Base-by-base conservation (phyloP, 192 early-diverging fungal species). In the Podila epicladia region DNA sequence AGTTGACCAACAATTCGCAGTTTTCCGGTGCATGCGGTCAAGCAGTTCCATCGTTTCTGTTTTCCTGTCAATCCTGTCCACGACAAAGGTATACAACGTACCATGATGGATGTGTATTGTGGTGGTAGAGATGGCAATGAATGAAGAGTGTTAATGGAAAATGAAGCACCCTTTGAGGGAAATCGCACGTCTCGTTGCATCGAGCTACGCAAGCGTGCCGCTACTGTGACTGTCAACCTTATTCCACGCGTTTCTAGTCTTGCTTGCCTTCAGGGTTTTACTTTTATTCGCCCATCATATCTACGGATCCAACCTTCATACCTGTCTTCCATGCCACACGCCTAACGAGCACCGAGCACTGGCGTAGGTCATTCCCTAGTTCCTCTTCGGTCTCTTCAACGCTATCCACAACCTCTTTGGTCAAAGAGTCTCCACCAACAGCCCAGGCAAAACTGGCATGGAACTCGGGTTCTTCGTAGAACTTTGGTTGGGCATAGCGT, bases 401-500 rank as follows among this genome's bases (percentile, higher is more conserved):
- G n/a, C 51, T 37, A 0, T 69, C 19, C 1, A 69, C 66, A 24
- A 49, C 53, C n/a, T 64, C 12, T 24, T 31, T 45, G 41, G 48
- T 53, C 20, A 80, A 57, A 3, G 62, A 38, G 19, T 69, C 71
- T 6, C 77, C 77, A 5, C 77, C 77, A 15, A 80, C n/a, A 5
- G 77, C 77, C 66, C 71, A 80, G 9, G 77, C 77, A 65, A 80
- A 80, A 29, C 77, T 80, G 15, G 77, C 77, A 24, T 80, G 77
- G 38, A 80, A 71, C 67, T 80, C 37, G 9, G 77, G 77, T 19
- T 72, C 32, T 4, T 58, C 32, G 20, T 80, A 80, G 17, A 80
- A 80, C 17, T 62, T 64, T 7, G 77, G 77, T 37, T 80, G 77
- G 4, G 64, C 61, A 62, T 69, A 80, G 28, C 71, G 60, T 29